phyloP scores from a whole-genome alignment of 345 rosid species.

The Hevea brasiliensis region DNA sequence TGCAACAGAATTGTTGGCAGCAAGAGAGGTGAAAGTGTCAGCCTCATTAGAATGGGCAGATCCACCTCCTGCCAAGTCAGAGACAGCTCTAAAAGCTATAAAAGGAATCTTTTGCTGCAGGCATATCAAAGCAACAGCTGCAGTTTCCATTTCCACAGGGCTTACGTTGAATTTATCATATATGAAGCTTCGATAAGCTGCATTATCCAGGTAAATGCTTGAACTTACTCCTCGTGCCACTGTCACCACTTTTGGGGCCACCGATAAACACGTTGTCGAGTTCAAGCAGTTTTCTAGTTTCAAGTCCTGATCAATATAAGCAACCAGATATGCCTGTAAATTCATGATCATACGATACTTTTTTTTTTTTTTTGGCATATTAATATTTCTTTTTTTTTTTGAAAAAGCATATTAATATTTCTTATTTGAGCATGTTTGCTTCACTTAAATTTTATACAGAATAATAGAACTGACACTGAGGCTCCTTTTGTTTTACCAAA shows the following conservation, averaged over 20 bases:
- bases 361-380: too few species aligned
- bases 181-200: slow-evolving; percentile 53
- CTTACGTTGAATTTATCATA: slow-evolving; percentile 54
- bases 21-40: slow-evolving; percentile 39
- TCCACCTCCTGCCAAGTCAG: slow-evolving; percentile 73
- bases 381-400: too few species aligned
- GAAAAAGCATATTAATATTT: too few species aligned
- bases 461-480: too few species aligned
- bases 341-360: too few species aligned
- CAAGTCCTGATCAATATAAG: slow-evolving; percentile 31
- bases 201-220: slow-evolving; percentile 53
- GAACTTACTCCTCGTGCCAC: slow-evolving; percentile 57
- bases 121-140: slow-evolving; percentile 60
- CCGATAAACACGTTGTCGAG: slow-evolving; percentile 50
- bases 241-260: slow-evolving; percentile 45
- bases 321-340: too few species aligned
- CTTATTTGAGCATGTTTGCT: too few species aligned
- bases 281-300: slow-evolving; percentile 50
- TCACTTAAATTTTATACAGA: too few species aligned
- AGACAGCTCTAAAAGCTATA: slow-evolving; percentile 54
- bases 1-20: slow-evolving; percentile 52
- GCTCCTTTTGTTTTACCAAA: too few species aligned
- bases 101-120: slow-evolving; percentile 54
- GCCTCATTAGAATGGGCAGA: slow-evolving; percentile 58
- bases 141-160: slow-evolving; percentile 70